Percentiles rank a stretch among this genome's conserved stretches.
These are phyloP conservation scores for Schoenoplectus triqueter DNA, from an alignment of 202 grass and related monocot genomes.

Conservation along the genomic window DNA sequence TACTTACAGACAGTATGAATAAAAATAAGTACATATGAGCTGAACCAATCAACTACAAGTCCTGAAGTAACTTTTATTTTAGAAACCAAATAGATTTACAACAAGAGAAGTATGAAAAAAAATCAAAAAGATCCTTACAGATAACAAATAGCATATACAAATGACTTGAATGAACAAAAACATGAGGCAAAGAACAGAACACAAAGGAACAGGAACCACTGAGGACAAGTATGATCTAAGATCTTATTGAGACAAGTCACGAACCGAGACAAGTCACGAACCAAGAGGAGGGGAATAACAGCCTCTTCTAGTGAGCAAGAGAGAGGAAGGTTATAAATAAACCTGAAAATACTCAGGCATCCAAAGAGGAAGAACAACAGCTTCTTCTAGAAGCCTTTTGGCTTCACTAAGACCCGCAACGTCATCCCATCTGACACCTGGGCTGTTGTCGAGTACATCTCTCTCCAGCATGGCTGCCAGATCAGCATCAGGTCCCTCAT, in stretches of 20 bases:
- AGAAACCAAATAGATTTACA: background rate
- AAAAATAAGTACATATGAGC: background rate
- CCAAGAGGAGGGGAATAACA: background rate
- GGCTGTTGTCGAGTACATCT: constrained; percentile 90
- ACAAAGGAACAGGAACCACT: background rate
- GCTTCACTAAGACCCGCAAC: constrained; percentile 96
- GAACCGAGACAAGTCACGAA: background rate
- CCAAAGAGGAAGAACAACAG: constrained; percentile 97
- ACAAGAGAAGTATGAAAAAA: background rate
- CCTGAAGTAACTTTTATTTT: background rate
- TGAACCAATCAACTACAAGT: background rate
- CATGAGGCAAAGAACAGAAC: background rate
- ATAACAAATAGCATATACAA: background rate
- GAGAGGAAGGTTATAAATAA: constrained; percentile 19
- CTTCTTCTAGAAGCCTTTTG: constrained; percentile 98
- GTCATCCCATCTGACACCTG: constrained; percentile 98
- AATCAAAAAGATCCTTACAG: background rate
- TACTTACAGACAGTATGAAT: background rate
- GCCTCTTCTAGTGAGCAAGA: background rate
- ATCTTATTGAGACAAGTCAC: background rate
- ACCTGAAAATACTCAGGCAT: constrained; percentile 99
- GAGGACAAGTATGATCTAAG: background rate
- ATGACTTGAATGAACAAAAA: background rate
- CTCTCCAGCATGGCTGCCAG: constrained; percentile 98
- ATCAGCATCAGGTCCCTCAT: constrained; percentile 89